Conservation (phyloP, 768 basidiomycete species). For the Suillus subluteus region DNA sequence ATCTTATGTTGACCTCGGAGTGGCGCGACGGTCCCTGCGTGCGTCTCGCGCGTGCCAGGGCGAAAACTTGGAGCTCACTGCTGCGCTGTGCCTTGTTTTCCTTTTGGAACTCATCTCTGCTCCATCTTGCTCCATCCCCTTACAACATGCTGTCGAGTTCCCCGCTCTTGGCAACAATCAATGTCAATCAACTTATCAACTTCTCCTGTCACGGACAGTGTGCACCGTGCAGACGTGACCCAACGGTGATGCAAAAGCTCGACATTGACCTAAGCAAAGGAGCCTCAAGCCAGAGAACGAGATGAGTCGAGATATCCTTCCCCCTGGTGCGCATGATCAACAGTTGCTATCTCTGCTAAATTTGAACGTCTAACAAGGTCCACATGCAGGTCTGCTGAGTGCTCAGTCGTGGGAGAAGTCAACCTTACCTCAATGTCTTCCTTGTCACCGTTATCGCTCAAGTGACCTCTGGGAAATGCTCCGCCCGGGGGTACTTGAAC, state of each 20-base stretch:
- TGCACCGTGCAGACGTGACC: background rate
- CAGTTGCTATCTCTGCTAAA: constrained; percentile 1
- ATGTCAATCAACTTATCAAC: background rate
- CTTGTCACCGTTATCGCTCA: constrained; percentile 13
- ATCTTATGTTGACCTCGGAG: too few species aligned
- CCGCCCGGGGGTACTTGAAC: background rate
- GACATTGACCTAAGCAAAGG: background rate
- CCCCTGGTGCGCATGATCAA: background rate
- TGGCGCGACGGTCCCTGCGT: too few species aligned
- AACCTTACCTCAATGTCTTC: background rate
- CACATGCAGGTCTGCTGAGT: constrained; percentile 5
- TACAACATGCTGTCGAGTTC: background rate
- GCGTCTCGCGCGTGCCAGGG: background rate
- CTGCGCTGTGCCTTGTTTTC: background rate
- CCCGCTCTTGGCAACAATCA: background rate
- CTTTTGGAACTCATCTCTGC: background rate
- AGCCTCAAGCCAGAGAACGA: background rate
- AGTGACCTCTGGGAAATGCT: constrained; percentile 3
- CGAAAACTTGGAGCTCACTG: background rate
- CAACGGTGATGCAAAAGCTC: background rate
- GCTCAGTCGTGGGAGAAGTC: constrained; percentile 9
- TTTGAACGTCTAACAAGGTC: background rate
- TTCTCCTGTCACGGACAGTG: background rate
- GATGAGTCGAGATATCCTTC: background rate
- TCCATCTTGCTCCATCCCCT: background rate